Base-by-base conservation (phyloP, 371 early-diverging fungal species). In the Phascolomyces articulosus region DNA sequence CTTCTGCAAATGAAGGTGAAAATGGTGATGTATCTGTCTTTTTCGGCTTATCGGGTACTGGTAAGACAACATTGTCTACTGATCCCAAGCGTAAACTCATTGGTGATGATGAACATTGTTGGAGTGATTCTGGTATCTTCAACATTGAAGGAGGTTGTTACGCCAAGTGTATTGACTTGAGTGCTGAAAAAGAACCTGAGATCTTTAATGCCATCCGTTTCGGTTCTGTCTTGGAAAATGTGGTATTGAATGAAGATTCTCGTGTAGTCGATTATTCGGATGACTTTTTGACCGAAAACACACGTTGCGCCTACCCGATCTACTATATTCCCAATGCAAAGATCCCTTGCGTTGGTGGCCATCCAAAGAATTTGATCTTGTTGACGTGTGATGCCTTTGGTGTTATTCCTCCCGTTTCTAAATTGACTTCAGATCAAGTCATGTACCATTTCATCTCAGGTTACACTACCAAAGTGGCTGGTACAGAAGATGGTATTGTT, bases 131-230 rank as follows among this genome's bases (percentile, higher is more conserved):
- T 55, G 98, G 98, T 68, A 83, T 96, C 63, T 98, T 98, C 91
- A 97, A 94, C 81, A 96, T 98, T 73, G 98, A 98, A 85, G 98
- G 98, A 65, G 98, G 98, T 27, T 98, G 98, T 82, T 98, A 98
- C 74, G 98, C 98, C 73, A 98, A 98, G 82, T 90, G 93, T 77
- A 95, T 98, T 69, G 96, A 95, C 69, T 83, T 98, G 41, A 94
- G 94, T 6, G 89, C 87, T 48, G 97, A 95, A 72, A 97, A 97
- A 89, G 98, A 98, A 73, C 98, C 98, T 64, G 98, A 97, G 83
- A 98, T 97, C 81, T 98, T 89, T 84, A 88, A 91, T 68, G 98
- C 98, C 56, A 96, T 97, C 76, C 87, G 90, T 24, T 97, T 96
- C 72, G 98, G 98, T 54, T 85, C 96, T 16, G 93, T 98, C 31